These are phyloP conservation scores for Cladosporium sp. DNA, from an alignment of 2,329 filamentous ascomycete species.

Conservation along the genomic window DNA sequence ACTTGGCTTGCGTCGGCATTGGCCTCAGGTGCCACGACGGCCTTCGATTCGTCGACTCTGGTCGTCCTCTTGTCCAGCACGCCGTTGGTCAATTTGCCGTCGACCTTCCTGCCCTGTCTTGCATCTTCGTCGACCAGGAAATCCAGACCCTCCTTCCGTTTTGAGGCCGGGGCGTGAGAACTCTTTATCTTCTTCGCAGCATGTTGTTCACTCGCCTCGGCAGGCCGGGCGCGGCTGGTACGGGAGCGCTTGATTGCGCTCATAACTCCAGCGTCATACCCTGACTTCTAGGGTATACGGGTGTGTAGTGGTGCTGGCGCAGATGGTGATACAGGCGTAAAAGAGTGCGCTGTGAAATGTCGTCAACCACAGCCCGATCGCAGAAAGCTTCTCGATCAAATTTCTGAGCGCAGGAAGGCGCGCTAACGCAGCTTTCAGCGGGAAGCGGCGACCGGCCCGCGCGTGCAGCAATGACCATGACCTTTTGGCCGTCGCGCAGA, in stretches of 20 bases:
- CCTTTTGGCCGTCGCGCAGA: neutral
- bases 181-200: constrained; percentile 36
- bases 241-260: constrained; percentile 38
- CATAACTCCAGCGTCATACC: constrained; percentile 34
- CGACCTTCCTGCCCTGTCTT: constrained; percentile 39
- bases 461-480: neutral
- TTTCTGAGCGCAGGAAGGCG: constrained; percentile 14
- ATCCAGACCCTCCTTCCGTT: constrained; percentile 29
- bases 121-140: constrained; percentile 40
- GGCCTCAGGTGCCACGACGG: constrained; percentile 50
- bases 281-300: constrained; percentile 13
- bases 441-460: constrained; percentile 5
- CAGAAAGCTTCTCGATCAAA: constrained; percentile 19
- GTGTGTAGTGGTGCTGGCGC: constrained; percentile 11
- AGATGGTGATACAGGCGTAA: constrained; percentile 6
- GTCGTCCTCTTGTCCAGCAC: constrained; percentile 51
- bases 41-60: constrained; percentile 59
- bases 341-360: constrained; percentile 16
- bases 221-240: constrained; percentile 30
- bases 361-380: constrained; percentile 19
- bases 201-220: constrained; percentile 24
- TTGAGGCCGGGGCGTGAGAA: constrained; percentile 33
- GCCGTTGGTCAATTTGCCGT: constrained; percentile 54
- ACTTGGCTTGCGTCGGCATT: constrained; percentile 44
- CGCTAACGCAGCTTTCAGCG: constrained; percentile 16